A percentile compares a stretch with the other conserved stretches of the same genome.
These are phyloP conservation scores for Eremochloa ophiuroides DNA, from an alignment of 176 grass and related monocot genomes.

Conservation along the genomic window DNA sequence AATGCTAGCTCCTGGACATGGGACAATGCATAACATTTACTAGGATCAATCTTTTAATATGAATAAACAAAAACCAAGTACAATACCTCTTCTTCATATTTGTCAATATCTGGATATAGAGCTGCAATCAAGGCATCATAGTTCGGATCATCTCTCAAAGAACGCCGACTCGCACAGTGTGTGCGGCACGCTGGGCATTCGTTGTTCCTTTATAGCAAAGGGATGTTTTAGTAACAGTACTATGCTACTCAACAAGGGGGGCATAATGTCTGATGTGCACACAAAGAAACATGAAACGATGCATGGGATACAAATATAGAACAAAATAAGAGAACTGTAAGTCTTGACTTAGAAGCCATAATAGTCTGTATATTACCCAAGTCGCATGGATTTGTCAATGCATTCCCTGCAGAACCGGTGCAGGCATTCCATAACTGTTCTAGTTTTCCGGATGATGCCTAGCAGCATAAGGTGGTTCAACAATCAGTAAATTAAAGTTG, in stretches of 20 bases:
- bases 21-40: neutral
- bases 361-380: slow-evolving; percentile 45
- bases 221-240: neutral
- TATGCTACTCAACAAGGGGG: slow-evolving; percentile 6
- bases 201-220: slow-evolving; percentile 52
- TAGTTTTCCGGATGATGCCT: slow-evolving; percentile 87
- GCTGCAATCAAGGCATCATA: slow-evolving; percentile 77
- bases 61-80: neutral
- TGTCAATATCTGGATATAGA: slow-evolving; percentile 83
- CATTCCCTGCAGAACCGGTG: slow-evolving; percentile 87
- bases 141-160: slow-evolving; percentile 80
- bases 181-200: slow-evolving; percentile 82
- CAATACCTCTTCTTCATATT: slow-evolving; percentile 82
- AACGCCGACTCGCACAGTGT: slow-evolving; percentile 81
- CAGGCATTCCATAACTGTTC: slow-evolving; percentile 86
- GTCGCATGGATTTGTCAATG: slow-evolving; percentile 90
- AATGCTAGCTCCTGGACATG: slow-evolving; percentile 72
- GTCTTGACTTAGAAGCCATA: neutral
- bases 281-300: neutral
- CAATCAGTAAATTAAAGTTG: slow-evolving; percentile 21
- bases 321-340: neutral
- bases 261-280: neutral
- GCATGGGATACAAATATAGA: neutral
- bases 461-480: slow-evolving; percentile 14
- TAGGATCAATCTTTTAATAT: neutral